Percentiles rank a stretch among this genome's conserved stretches.
These are phyloP conservation scores for Sporobolomyces phaffii DNA, from an alignment of 768 basidiomycete species.

Conservation along the genomic window DNA sequence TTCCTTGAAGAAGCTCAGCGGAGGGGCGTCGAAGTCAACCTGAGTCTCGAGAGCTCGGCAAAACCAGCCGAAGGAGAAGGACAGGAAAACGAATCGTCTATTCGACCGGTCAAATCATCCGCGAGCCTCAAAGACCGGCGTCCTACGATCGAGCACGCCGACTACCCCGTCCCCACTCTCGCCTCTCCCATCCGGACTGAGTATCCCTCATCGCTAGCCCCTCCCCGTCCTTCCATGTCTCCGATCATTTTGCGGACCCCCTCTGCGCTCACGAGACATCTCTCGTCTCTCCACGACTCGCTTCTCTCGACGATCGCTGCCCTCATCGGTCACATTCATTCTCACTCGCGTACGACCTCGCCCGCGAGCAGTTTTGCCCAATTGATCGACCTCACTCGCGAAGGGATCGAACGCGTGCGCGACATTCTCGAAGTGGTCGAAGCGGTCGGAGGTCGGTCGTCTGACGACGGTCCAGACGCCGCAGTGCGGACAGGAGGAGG, in stretches of 20 bases:
- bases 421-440: conserved; percentile 87
- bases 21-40: conserved; percentile 44
- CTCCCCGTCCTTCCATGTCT: not conserved
- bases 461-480: not conserved
- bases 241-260: conserved; percentile 16
- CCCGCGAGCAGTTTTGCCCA: conserved; percentile 91
- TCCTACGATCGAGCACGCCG: conserved; percentile 11
- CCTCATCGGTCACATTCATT: conserved; percentile 94
- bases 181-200: conserved; percentile 3
- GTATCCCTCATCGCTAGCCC: not conserved
- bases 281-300: conserved; percentile 64
- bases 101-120: conserved; percentile 19
- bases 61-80: not conserved
- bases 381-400: conserved; percentile 88
- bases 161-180: not conserved
- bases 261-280: conserved; percentile 17
- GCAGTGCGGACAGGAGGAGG: too few species aligned
- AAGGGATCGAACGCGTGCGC: conserved; percentile 88
- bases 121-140: conserved; percentile 20
- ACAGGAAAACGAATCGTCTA: not conserved
- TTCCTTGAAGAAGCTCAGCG: conserved; percentile 56
- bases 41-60: not conserved
- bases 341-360: conserved; percentile 69
- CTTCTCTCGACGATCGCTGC: conserved; percentile 92
- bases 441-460: conserved; percentile 53